Evolutionary conservation across 768 basidiomycete genomes (phyloP).

Genomic region (Suillus subluteus): DNA sequence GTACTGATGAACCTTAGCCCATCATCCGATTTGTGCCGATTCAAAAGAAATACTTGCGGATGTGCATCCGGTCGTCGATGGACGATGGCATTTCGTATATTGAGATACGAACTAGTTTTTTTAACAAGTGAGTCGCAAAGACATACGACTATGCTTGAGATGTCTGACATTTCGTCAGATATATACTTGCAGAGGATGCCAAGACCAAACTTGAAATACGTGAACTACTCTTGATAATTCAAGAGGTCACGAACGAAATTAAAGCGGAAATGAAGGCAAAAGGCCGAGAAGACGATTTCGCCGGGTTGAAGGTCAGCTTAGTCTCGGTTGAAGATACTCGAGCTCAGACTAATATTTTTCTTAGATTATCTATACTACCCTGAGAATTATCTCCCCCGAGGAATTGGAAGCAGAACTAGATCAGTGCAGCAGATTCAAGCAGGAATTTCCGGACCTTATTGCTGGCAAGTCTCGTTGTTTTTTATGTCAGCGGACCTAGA

Average conservation of each 20-base stretch:
- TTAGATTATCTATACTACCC: conserved; percentile 48
- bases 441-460: conserved; percentile 49
- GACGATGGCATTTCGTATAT: conserved; percentile 51
- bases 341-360: neutral
- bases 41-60: conserved; percentile 20
- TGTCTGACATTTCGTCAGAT: conserved; percentile 34
- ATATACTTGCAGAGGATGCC: conserved; percentile 41
- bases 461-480: conserved; percentile 33
- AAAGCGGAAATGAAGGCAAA: conserved; percentile 36
- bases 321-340: neutral
- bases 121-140: conserved; percentile 31
- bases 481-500: neutral
- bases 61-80: conserved; percentile 44
- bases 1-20: conserved; percentile 32
- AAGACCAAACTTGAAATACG: conserved; percentile 40
- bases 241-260: conserved; percentile 38
- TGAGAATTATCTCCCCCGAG: conserved; percentile 39
- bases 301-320: conserved; percentile 41
- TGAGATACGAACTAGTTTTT: conserved; percentile 46
- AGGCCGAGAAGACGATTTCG: conserved; percentile 45
- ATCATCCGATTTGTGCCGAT: conserved; percentile 29
- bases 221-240: conserved; percentile 40
- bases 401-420: conserved; percentile 46
- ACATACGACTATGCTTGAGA: neutral
- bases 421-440: conserved; percentile 47